A percentile compares a stretch with the other conserved stretches of the same genome.
Evolutionary conservation across 1,284 basidiomycete species (phyloP).

Genomic region (Ganoderma multipileum): DNA sequence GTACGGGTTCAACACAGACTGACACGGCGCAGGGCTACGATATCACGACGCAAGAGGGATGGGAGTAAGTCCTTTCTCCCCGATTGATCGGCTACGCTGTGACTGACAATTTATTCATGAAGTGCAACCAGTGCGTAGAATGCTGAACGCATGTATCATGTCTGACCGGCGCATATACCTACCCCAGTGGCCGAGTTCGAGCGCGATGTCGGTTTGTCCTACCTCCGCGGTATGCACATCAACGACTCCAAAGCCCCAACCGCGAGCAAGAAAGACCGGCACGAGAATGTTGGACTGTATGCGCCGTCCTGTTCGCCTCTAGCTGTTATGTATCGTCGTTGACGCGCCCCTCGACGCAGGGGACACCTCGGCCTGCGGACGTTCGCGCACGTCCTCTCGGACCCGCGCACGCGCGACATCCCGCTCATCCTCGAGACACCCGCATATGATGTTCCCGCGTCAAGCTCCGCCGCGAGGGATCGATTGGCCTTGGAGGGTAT

Average conservation of each 20-base stretch:
- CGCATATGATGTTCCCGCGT: constrained; percentile 50
- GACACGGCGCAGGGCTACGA: constrained; percentile 72
- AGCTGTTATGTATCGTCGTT: neutral
- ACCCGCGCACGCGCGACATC: constrained; percentile 71
- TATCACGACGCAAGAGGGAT: constrained; percentile 69
- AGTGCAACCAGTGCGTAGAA: constrained; percentile 19
- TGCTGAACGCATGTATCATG: neutral
- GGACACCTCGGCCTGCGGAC: constrained; percentile 71
- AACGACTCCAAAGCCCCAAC: constrained; percentile 82
- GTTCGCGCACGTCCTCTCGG: constrained; percentile 75
- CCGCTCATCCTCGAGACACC: constrained; percentile 89
- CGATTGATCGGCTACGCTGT: too few species aligned
- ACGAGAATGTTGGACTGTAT: constrained; percentile 86
- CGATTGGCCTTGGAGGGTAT: constrained; percentile 42
- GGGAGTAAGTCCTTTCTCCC: constrained; percentile 62
- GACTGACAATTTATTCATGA: neutral
- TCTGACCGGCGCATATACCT: neutral
- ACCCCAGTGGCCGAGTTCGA: constrained; percentile 69
- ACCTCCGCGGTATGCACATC: constrained; percentile 83
- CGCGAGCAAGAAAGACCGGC: constrained; percentile 76
- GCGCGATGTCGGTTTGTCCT: constrained; percentile 69
- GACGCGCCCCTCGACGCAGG: constrained; percentile 41
- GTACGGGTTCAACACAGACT: neutral
- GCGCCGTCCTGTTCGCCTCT: constrained; percentile 38
- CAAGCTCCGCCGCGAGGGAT: constrained; percentile 13